Conservation (phyloP, 2,329 filamentous ascomycete species). For the Piedraia hortae region DNA sequence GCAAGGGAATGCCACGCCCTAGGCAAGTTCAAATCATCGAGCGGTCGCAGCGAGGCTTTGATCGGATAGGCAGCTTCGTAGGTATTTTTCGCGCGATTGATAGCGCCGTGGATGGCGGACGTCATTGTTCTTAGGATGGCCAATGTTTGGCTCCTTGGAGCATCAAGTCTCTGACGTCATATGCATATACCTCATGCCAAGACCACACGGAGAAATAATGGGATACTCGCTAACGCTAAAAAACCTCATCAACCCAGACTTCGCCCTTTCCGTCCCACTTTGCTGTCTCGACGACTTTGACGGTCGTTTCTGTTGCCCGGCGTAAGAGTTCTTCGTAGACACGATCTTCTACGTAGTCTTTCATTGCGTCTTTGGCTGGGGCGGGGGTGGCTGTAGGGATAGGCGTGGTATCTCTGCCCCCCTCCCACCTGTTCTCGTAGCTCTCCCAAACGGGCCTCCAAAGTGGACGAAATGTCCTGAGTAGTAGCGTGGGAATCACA, state of each 20-base stretch:
- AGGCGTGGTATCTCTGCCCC: neutral
- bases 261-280: too few species aligned
- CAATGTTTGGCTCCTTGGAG: too few species aligned
- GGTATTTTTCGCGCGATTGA: slow-evolving; percentile 21
- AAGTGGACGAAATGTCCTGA: slow-evolving; percentile 13
- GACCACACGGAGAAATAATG: too few species aligned
- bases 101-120: too few species aligned
- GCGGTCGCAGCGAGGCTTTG: slow-evolving; percentile 22
- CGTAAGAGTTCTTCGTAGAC: neutral
- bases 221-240: too few species aligned
- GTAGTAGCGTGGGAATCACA: slow-evolving; percentile 27
- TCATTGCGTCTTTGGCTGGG: neutral
- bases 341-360: neutral
- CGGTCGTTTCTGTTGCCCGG: too few species aligned
- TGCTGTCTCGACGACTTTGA: too few species aligned
- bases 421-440: slow-evolving; percentile 1
- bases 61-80: slow-evolving; percentile 24
- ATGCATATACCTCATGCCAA: too few species aligned
- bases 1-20: slow-evolving; percentile 25
- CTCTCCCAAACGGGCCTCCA: slow-evolving; percentile 11
- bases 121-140: too few species aligned
- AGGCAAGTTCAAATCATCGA: slow-evolving; percentile 19
- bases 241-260: too few species aligned
- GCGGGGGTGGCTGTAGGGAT: neutral
- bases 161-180: too few species aligned